phyloP scores from a whole-genome alignment of 768 basidiomycete genomes.

The Auriscalpium microsporum region DNA sequence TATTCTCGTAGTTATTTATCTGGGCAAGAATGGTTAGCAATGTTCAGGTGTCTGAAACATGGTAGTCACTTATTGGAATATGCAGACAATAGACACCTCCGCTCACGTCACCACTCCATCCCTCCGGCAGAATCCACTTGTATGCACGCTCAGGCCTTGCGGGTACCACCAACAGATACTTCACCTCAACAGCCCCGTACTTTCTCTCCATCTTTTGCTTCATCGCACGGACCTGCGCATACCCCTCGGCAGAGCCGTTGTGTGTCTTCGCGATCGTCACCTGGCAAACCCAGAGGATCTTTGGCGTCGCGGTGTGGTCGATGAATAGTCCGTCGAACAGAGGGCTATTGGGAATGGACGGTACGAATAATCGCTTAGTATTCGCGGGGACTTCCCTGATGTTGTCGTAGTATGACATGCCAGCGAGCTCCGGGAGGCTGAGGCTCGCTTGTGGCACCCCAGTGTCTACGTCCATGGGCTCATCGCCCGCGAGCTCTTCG shows the following conservation, averaged over 20 bases:
- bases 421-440: neutral
- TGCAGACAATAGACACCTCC: neutral
- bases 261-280: neutral
- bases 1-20: too few relatives aligned
- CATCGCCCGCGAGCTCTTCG: neutral
- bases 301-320: neutral
- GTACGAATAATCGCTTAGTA: neutral
- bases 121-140: neutral
- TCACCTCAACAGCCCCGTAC: neutral
- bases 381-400: neutral
- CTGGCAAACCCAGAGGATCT: neutral
- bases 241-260: neutral
- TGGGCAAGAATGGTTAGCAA: too few relatives aligned
- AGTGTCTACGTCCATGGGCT: neutral
- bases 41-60: neutral
- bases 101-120: neutral
- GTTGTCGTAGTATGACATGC: neutral
- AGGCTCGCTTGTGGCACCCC: neutral
- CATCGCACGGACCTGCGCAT: neutral
- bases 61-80: neutral
- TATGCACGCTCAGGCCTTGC: neutral
- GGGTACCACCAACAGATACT: neutral
- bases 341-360: neutral
- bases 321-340: neutral
- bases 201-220: neutral